Percentiles rank a stretch among this genome's conserved stretches.
phyloP scores from a whole-genome alignment of 257 asterid genomes.

The Gentiana dahurica region DNA sequence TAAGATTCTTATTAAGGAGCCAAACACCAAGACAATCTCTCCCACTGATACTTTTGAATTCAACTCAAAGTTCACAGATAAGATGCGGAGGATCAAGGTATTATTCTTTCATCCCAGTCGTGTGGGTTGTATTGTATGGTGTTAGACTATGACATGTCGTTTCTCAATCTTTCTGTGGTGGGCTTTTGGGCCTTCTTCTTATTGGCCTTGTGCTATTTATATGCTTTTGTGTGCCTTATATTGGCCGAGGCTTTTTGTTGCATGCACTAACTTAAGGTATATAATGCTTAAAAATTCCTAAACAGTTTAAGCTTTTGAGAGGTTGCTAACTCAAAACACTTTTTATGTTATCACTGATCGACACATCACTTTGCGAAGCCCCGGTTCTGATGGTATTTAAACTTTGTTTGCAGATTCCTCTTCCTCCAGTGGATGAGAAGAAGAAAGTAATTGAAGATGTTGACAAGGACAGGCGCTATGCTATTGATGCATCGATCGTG shows the following conservation, averaged over 20 bases:
- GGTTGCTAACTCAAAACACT: background rate
- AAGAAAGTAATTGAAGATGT: constrained; percentile 49
- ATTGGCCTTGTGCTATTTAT: background rate
- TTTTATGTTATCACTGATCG: too few species aligned
- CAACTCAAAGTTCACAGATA: constrained; percentile 44
- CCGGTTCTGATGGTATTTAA: too few species aligned
- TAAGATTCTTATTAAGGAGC: constrained; percentile 42
- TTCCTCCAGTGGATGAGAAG: constrained; percentile 45
- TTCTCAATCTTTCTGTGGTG: background rate
- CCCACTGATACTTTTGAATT: constrained; percentile 29
- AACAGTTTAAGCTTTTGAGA: background rate
- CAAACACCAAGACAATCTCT: constrained; percentile 27
- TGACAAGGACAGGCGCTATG: constrained; percentile 34
- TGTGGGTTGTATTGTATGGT: too few species aligned
- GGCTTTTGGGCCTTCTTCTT: background rate
- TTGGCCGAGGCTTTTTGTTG: too few species aligned
- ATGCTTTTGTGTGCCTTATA: too few species aligned
- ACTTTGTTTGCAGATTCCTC: constrained; percentile 29
- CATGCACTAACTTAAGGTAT: too few species aligned
- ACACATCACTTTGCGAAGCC: too few species aligned
- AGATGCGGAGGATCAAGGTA: constrained; percentile 52
- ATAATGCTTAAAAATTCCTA: too few species aligned
- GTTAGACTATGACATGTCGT: too few species aligned
- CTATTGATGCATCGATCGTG: constrained; percentile 46
- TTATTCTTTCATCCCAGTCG: background rate